Evolutionary conservation across 257 asterid species (phyloP).

Genomic region (Sherardia arvensis): DNA sequence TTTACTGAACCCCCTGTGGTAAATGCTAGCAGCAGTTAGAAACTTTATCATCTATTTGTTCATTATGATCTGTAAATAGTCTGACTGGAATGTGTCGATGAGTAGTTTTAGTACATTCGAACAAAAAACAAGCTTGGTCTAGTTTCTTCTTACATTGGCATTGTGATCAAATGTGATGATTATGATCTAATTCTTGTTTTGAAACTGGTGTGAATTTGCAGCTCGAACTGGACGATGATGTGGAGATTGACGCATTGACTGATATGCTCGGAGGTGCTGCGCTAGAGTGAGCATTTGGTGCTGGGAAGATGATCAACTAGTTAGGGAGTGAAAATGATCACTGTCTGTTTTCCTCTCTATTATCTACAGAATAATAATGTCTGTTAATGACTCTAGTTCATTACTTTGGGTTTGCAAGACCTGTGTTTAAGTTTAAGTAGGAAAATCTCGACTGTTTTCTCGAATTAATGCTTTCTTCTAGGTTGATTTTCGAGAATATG

Average conservation of each 20-base stretch:
- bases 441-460: too few species aligned
- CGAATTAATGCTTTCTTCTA: not conserved
- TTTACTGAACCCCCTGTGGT: not conserved
- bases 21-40: not conserved
- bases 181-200: not conserved
- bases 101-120: not conserved
- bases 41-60: not conserved
- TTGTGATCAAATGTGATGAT: too few species aligned
- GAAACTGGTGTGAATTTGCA: not conserved
- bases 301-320: not conserved
- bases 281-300: not conserved
- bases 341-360: too few species aligned
- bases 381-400: not conserved
- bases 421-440: not conserved
- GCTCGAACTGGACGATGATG: constrained; percentile 2
- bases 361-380: too few species aligned
- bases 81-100: not conserved
- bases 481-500: not conserved
- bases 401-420: not conserved
- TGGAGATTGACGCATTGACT: not conserved
- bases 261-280: constrained; percentile 4
- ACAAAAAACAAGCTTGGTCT: not conserved
- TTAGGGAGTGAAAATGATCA: not conserved
- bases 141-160: not conserved
- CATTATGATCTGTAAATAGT: not conserved